Conservation (phyloP, 495 filamentous ascomycete genomes). For the Penicillium macrosclerotiorum region DNA sequence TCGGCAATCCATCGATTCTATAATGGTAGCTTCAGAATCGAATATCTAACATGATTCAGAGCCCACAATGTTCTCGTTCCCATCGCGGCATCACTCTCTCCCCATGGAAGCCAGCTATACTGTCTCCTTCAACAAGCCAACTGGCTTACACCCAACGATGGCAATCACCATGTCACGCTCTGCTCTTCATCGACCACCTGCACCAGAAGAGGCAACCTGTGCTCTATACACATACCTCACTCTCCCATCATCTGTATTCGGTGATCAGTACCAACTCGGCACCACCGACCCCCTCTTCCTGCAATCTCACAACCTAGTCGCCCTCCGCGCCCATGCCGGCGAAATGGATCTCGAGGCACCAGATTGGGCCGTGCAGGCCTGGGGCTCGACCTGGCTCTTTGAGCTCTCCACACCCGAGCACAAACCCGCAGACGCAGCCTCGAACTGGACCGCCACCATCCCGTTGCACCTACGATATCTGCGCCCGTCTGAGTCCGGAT, state of each 20-base stretch:
- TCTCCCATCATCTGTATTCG: slow-evolving; percentile 79
- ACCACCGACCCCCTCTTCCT: slow-evolving; percentile 66
- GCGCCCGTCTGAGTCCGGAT: slow-evolving; percentile 52
- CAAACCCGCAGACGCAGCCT: slow-evolving; percentile 9
- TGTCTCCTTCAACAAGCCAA: slow-evolving; percentile 60
- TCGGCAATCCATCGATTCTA: not conserved
- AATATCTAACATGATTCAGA: slow-evolving; percentile 38
- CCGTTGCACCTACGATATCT: slow-evolving; percentile 89
- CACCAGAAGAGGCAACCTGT: slow-evolving; percentile 51
- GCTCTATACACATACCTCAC: slow-evolving; percentile 80
- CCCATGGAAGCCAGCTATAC: slow-evolving; percentile 42
- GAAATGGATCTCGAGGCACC: slow-evolving; percentile 94
- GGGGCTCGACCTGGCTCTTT: slow-evolving; percentile 79
- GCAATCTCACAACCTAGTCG: slow-evolving; percentile 68
- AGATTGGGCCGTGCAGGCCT: slow-evolving; percentile 69
- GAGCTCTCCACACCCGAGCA: slow-evolving; percentile 59
- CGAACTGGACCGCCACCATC: slow-evolving; percentile 69
- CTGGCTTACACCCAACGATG: slow-evolving; percentile 86
- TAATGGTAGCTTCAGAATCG: not conserved
- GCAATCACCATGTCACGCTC: slow-evolving; percentile 49
- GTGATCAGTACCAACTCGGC: slow-evolving; percentile 81
- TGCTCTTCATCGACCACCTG: slow-evolving; percentile 31
- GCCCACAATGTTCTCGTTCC: slow-evolving; percentile 83
- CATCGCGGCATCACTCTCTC: slow-evolving; percentile 73
- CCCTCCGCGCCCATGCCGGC: slow-evolving; percentile 65